phyloP scores from a whole-genome alignment of 2,329 filamentous ascomycete species.

The Penicillium capsulatum region DNA sequence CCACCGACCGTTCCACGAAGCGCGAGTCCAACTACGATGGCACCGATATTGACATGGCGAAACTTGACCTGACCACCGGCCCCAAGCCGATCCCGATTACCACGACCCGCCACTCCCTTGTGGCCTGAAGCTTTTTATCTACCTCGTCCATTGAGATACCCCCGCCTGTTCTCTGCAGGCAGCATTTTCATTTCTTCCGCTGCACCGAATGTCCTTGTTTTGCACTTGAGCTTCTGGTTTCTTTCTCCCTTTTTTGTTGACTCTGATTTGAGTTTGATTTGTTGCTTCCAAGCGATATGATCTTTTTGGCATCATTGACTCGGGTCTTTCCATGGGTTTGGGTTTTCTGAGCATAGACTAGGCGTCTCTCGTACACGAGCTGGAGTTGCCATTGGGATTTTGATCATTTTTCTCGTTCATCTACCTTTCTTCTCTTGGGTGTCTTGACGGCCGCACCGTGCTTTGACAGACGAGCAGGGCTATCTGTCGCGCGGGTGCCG shows the following conservation, averaged over 20 bases:
- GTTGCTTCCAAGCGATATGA: slow-evolving; percentile 5
- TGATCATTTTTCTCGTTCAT: slow-evolving; percentile 1
- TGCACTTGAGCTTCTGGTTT: too few relatives aligned
- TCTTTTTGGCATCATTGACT: slow-evolving; percentile 6
- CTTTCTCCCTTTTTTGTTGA: too few relatives aligned
- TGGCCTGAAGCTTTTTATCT: slow-evolving; percentile 27
- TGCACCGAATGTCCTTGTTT: too few relatives aligned
- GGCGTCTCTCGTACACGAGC: slow-evolving; percentile 22
- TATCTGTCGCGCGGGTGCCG: background rate
- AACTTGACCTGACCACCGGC: slow-evolving; percentile 29
- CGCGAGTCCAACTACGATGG: slow-evolving; percentile 23
- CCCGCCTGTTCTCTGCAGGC: slow-evolving; percentile 3
- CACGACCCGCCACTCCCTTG: slow-evolving; percentile 30
- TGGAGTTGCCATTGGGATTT: slow-evolving; percentile 15
- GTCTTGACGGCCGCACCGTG: background rate
- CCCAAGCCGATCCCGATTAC: slow-evolving; percentile 39
- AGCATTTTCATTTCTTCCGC: slow-evolving; percentile 2
- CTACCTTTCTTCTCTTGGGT: slow-evolving; percentile 8
- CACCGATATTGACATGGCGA: slow-evolving; percentile 32
- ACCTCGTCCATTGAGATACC: slow-evolving; percentile 10
- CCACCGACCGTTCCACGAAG: slow-evolving; percentile 16
- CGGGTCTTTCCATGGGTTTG: slow-evolving; percentile 3
- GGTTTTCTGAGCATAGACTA: slow-evolving; percentile 21
- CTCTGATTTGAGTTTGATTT: too few relatives aligned
- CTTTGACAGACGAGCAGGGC: background rate